These are phyloP conservation scores for Backusella luteola DNA, from an alignment of 192 early-diverging fungal genomes.

Conservation along the genomic window DNA sequence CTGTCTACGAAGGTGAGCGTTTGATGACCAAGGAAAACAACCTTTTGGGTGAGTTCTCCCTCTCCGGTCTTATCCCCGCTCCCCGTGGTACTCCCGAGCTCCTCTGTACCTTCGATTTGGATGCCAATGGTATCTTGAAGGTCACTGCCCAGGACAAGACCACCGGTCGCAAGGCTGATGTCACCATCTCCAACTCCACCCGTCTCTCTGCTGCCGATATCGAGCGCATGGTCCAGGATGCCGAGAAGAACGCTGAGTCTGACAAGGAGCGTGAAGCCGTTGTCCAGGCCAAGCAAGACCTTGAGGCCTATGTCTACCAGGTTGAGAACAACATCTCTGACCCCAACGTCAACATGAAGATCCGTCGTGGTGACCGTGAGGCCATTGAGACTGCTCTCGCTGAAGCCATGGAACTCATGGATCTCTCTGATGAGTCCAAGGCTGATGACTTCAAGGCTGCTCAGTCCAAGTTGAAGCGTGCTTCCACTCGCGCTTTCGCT, in stretches of 20 bases:
- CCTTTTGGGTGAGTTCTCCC: too few relatives aligned
- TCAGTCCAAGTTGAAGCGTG: slow-evolving; percentile 72
- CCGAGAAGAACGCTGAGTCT: slow-evolving; percentile 83
- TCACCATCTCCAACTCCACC: slow-evolving; percentile 95
- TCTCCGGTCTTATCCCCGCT: slow-evolving; percentile 75
- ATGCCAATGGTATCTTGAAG: slow-evolving; percentile 88
- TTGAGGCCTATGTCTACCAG: slow-evolving; percentile 76
- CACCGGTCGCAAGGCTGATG: slow-evolving; percentile 86
- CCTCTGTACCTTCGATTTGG: slow-evolving; percentile 80
- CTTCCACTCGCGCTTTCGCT: slow-evolving; percentile 65
- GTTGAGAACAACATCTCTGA: slow-evolving; percentile 49
- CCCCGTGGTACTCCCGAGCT: slow-evolving; percentile 79
- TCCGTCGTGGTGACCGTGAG: slow-evolving; percentile 70
- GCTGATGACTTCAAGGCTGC: slow-evolving; percentile 62
- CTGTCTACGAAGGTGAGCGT: too few relatives aligned
- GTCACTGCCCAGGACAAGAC: slow-evolving; percentile 91
- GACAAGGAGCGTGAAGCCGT: slow-evolving; percentile 74
- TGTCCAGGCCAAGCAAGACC: slow-evolving; percentile 79
- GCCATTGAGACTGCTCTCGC: slow-evolving; percentile 71
- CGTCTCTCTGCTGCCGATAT: slow-evolving; percentile 89
- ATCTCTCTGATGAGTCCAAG: slow-evolving; percentile 56
- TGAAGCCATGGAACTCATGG: slow-evolving; percentile 74
- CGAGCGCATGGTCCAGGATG: slow-evolving; percentile 89
- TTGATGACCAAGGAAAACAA: too few relatives aligned
- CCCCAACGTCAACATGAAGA: slow-evolving; percentile 71